Base-by-base conservation (phyloP, 2,329 filamentous ascomycete genomes). In the Trichoderma sp. region DNA sequence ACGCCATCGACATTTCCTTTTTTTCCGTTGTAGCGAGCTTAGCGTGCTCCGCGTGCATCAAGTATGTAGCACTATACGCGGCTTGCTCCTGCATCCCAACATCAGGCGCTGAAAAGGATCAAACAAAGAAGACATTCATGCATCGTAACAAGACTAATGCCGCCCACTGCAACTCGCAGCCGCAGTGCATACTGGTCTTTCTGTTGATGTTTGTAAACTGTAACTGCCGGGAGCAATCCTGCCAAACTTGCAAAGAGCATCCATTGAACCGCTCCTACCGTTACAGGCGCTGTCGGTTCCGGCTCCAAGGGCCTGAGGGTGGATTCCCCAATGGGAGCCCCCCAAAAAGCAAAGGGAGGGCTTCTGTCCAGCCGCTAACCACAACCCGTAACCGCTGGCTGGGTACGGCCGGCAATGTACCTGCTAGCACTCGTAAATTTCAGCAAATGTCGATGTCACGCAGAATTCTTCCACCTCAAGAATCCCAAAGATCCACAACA, bases 401-500 rank as follows among this genome's bases (percentile, higher is more conserved):
- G 30, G 54, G 64, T 59, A 59, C 65, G 65, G 43, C 55, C 43
- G 56, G 54, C 55, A 55, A 67, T 67, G 65, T 67, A 67, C 65
- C 37, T 59, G 65, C 55, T 56, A 60, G 58, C 28, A 63, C 58
- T 60, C 58, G 58, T 61, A 68, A 68, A 68, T 68, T 68, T 64
- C 54, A 54, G 60, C 52, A 69, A 56, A 49, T 34, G 43, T 69
- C 68, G 60, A 69, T 66, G 68, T 69, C 68, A 69, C 68, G 68
- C 68, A 69, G 68, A 69, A 69, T 69, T 69, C 61, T 69, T 67
- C 37, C 49, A 66, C 68, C 30, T 51, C 43, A 55, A 56, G 65
- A 59, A 68, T 56, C 65, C 56, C 46, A 68, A 64, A 52, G 32
- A 60, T 68, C 65, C 65, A 68, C 65, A 59, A 68, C 65, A 11